Evolutionary conservation across 345 rosid genomes (phyloP), one percentile per base, ranked within the genome.

Genomic region (Euclidium syriacum): DNA sequence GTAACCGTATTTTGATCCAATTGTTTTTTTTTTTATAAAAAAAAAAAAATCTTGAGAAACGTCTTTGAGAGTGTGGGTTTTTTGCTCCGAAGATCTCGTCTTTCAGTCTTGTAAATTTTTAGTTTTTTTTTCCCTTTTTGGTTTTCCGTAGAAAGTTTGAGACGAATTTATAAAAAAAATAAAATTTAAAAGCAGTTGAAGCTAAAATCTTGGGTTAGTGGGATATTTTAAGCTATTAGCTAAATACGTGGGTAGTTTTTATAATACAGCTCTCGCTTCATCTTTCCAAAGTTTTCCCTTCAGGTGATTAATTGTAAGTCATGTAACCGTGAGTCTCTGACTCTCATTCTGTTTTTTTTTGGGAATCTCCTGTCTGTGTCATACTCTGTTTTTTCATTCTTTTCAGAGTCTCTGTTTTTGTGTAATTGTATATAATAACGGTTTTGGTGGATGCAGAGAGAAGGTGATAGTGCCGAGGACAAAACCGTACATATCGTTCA

Each of bases 401-500:
- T 6, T 10, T 54, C 10, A 25, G 7, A 25, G 29, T 11, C 15
- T 64, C 5, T 62, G 57, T 23, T 46, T 38, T 5, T 53, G 42
- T 44, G 30, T 3, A 15, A 1, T 10, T 11, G 16, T 10, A 17
- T 20, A 39, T 12, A 4, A 7, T 14, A 20, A 40, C n/a, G n/a
- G 43, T 65, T 10, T 35, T 36, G 0, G 20, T 50, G 3, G 16
- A 44, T 54, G 76, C 78, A 89, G 99, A 53, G 96, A 94, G 81
- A 87, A 92, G 69, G 87, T 92, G 19, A 52, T 11, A 3, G 79
- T 94, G 27, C 91, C 99, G 17, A 64, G 22, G 10, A 58, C 67
- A 40, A 89, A 94, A 71, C 91, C 96, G 18, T 84, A 80, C 44
- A 73, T 89, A 12, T 94, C 97, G 7, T 74, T 94, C 69, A 78